These are phyloP conservation scores for Fistulifera pelliculosa DNA, from an alignment of 108 stramenopile species.

Conservation along the genomic window DNA sequence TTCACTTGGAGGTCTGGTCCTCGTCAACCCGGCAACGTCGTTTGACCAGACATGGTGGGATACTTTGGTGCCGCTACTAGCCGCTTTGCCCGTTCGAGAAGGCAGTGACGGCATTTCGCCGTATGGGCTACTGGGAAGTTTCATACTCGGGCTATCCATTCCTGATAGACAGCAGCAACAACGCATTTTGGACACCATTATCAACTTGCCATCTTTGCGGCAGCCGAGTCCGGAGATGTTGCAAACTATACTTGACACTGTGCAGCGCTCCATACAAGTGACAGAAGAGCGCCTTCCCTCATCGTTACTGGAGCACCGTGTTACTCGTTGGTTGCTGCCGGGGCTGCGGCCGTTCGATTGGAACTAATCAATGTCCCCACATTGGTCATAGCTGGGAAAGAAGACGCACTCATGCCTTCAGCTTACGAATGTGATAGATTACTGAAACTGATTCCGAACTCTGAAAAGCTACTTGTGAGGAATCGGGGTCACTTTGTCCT, in stretches of 20 bases:
- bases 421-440: constrained; percentile 56
- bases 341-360: constrained; percentile 47
- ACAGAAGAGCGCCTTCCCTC: constrained; percentile 56
- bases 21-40: constrained; percentile 88
- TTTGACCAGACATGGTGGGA: constrained; percentile 78
- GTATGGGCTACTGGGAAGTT: constrained; percentile 57
- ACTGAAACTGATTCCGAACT: constrained; percentile 41
- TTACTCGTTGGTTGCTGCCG: constrained; percentile 69
- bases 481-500: constrained; percentile 74
- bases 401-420: constrained; percentile 71
- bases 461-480: constrained; percentile 44
- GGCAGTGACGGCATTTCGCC: constrained; percentile 32
- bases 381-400: constrained; percentile 56
- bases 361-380: constrained; percentile 49
- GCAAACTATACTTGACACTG: constrained; percentile 14
- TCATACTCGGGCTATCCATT: constrained; percentile 40
- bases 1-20: constrained; percentile 48
- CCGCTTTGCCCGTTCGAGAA: constrained; percentile 29
- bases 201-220: constrained; percentile 14
- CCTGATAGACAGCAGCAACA: constrained; percentile 47
- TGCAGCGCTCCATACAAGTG: constrained; percentile 43
- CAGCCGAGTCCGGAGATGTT: neutral
- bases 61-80: constrained; percentile 36
- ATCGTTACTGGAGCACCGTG: constrained; percentile 47
- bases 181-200: constrained; percentile 39